These are phyloP conservation scores for Actinomucor elegans DNA, from an alignment of 371 early-diverging fungal species.

Conservation along the genomic window DNA sequence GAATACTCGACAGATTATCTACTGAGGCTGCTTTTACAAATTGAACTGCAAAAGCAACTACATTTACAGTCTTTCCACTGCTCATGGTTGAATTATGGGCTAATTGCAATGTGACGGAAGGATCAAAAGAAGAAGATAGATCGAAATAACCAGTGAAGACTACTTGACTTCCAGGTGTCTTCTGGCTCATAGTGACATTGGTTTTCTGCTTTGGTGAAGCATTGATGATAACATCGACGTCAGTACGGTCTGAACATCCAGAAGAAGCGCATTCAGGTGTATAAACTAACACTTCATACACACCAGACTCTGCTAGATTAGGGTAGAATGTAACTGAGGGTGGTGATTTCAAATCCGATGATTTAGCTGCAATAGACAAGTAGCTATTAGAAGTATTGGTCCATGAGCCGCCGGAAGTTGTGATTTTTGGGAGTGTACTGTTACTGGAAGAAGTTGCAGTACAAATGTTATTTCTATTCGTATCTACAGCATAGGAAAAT, in stretches of 20 bases:
- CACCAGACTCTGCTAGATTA: slow-evolving; percentile 63
- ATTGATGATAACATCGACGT: slow-evolving; percentile 35
- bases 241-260: slow-evolving; percentile 48
- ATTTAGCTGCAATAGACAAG: neutral
- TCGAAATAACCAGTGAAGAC: slow-evolving; percentile 54
- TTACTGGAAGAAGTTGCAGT: neutral
- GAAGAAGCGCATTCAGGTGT: slow-evolving; percentile 59
- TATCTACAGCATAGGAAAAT: slow-evolving; percentile 28
- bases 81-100: slow-evolving; percentile 27
- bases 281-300: slow-evolving; percentile 61
- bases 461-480: slow-evolving; percentile 24
- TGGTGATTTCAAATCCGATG: neutral
- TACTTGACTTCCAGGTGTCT: slow-evolving; percentile 11
- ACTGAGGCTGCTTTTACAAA: slow-evolving; percentile 52
- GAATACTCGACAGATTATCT: slow-evolving; percentile 23
- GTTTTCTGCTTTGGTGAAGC: slow-evolving; percentile 28
- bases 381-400: neutral
- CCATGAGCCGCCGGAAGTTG: slow-evolving; percentile 1
- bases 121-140: slow-evolving; percentile 47
- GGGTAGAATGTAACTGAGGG: slow-evolving; percentile 55
- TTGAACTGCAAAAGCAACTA: slow-evolving; percentile 56
- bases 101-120: slow-evolving; percentile 41
- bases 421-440: neutral
- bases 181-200: slow-evolving; percentile 32
- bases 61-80: slow-evolving; percentile 20